phyloP scores from a whole-genome alignment of 2,329 filamentous ascomycete species.

The Colletotrichum sp. region DNA sequence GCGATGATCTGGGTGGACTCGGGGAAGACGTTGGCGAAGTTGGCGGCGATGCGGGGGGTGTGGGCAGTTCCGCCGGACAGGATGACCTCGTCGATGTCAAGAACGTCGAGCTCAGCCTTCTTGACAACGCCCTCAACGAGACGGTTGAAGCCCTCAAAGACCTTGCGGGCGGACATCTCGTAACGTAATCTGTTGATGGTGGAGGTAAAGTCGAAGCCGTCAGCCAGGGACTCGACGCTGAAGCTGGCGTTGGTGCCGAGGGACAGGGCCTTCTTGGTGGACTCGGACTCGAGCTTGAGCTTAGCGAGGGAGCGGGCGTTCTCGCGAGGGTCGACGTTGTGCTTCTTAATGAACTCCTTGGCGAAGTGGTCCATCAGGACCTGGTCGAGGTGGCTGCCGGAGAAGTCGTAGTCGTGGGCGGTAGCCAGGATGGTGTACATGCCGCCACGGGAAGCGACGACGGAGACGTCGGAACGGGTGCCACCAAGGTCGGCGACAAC shows the following conservation, averaged over 20 bases:
- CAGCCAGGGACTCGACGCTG: conserved; percentile 88
- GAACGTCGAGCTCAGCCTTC: conserved; percentile 90
- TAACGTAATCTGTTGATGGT: conserved; percentile 94
- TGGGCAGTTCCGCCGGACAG: conserved; percentile 91
- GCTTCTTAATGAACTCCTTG: conserved; percentile 98
- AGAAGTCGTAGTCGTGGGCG: conserved; percentile 93
- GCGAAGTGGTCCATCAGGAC: conserved; percentile 95
- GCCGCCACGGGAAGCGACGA: conserved; percentile 89
- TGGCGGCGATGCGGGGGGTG: conserved; percentile 88
- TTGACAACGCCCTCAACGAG: conserved; percentile 84
- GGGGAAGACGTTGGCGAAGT: conserved; percentile 81
- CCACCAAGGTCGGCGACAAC: conserved; percentile 94
- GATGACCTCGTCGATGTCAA: conserved; percentile 95
- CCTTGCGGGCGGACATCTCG: conserved; percentile 85
- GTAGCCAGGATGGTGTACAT: conserved; percentile 97
- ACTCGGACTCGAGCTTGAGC: conserved; percentile 88
- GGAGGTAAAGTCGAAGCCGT: conserved; percentile 88
- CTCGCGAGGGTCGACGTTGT: conserved; percentile 85
- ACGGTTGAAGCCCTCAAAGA: conserved; percentile 86
- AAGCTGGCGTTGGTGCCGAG: conserved; percentile 88
- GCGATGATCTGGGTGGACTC: conserved; percentile 79
- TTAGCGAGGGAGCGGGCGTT: conserved; percentile 86
- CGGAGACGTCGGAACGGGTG: conserved; percentile 88
- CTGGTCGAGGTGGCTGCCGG: conserved; percentile 85
- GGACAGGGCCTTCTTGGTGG: conserved; percentile 89